Base-by-base conservation (phyloP, 306 rosid genomes). In the Cajanus cajan region DNA sequence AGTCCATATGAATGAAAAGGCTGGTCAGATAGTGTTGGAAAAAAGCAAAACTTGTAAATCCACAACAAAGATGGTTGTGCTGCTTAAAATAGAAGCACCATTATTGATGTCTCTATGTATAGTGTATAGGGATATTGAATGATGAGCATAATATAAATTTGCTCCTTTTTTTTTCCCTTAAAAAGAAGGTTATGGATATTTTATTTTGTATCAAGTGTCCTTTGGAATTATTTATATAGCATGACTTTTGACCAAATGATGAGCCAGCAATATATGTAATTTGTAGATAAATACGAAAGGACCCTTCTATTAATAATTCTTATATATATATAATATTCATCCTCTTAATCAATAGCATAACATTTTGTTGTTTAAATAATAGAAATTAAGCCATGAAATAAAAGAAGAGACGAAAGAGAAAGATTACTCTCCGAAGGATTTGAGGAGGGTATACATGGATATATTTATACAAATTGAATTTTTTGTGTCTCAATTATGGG, bases 51-150 rank as follows among this genome's bases (percentile, higher is more conserved):
- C 11, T 77, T 58, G 55, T 16, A 47, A 36, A 48, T 25, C 79
- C 5, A 21, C 57, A 68, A 73, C 19, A 67, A 74, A 81, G 77
- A 55, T 54, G 67, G 31, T 2, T 68, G 68, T 76, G 86, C 73
- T 78, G 40, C 76, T 83, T 55, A 44, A 63, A 57, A 47, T 33
- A 65, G 82, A 31, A 71, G 77, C 86, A 78, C 68, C 79, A 82
- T 84, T 54, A 68, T 75, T 59, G 41, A 55, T 74, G 85, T 68
- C 62, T 72, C 48, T 61, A 33, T 4, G 5, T 72, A 11, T 73
- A 45, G 52, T 73, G 19, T 54, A 47, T 51, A 33, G 71, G 65
- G 41, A 41, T 68, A 37, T 55, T 51, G 65, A 31, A 40, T 72
- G 45, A 37, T 66, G 57, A 18, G 51, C 55, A 80, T 63, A 16